Evolutionary conservation across 352 stramenopile genomes (phyloP), one percentile per base, ranked within the genome.

Genomic region (Phytophthora fragariae): DNA sequence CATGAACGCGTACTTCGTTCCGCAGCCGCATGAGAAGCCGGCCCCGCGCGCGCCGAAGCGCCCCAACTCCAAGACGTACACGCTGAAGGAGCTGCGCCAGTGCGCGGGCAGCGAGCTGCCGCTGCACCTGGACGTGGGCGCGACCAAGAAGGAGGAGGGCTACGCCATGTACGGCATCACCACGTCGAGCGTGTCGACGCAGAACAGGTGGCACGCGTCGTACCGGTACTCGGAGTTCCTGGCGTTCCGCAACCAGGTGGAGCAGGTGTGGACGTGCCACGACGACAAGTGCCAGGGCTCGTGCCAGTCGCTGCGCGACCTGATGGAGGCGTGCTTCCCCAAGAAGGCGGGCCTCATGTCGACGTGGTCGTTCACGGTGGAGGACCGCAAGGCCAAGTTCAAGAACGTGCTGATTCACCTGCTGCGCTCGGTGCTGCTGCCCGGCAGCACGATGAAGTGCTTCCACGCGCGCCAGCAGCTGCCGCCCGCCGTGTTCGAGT

Each of bases 221-320:
- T 92, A 90, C 79, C 83, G 81, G 19, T 90, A 88, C 81, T 91
- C 81, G 37, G 82, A 91, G 75, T 90, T 93, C 59, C 70, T 81
- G 62, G 75, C 80, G 11, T 89, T 93, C 74, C 86, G 85, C 63
- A 79, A 69, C 73, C 75, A 85, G 55, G 71, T 93, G 52, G 76
- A 86, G 21, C 76, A 91, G 55, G 65, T 85, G 39, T 81, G 77
- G 77, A 92, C 86, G 29, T 93, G 86, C 67, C 72, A 84, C 65
- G 76, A 75, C 39, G 31, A 62, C 53, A 91, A 89, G 76, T 92
- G 86, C 76, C 75, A 63, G 24, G 84, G 84, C 31, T 90, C 86
- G 39, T 92, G 84, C 68, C 75, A 93, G 57, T 86, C 86, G n/a
- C 85, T 93, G 47, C 86, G 84, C 17, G 82, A 93, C 67, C 88